Percentiles rank a stretch among this genome's conserved stretches.
Conservation (phyloP, 352 stramenopile genomes). For the Blastocystis hominis region DNA sequence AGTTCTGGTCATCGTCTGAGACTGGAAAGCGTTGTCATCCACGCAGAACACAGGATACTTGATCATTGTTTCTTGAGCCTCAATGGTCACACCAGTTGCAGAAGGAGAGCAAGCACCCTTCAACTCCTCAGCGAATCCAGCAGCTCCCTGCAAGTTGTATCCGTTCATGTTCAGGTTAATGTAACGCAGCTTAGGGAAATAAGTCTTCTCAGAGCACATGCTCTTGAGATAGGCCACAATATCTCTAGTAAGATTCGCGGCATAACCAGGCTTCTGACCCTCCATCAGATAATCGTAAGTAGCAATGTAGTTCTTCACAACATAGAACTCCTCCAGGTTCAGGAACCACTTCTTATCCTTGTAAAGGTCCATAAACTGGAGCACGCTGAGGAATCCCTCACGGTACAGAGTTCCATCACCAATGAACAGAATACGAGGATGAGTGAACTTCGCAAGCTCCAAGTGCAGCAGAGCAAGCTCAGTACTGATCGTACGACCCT, state of each 20-base stretch:
- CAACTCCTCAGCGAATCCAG: background rate
- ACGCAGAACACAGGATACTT: background rate
- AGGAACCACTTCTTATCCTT: background rate
- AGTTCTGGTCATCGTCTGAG: background rate
- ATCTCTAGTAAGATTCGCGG: background rate
- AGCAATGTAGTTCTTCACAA: background rate
- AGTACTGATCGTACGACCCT: background rate
- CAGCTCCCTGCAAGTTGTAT: background rate
- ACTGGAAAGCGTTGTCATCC: background rate
- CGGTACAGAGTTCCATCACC: background rate
- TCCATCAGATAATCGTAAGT: background rate
- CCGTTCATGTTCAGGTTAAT: conserved; percentile 17
- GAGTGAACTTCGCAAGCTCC: background rate
- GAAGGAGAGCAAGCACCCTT: background rate
- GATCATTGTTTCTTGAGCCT: too few species aligned
- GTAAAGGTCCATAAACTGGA: background rate
- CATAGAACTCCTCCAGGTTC: background rate
- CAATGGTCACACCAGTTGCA: background rate
- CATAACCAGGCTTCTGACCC: background rate
- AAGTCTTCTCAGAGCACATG: background rate
- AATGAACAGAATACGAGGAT: conserved; percentile 1
- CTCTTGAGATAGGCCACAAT: background rate
- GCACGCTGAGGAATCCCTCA: background rate
- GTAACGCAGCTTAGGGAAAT: background rate
- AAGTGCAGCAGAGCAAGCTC: background rate